Percentiles rank a stretch among this genome's conserved stretches.
These are phyloP conservation scores for Monilinia vaccinii-corymbosi DNA, from an alignment of 2,329 filamentous ascomycete species.

Conservation along the genomic window DNA sequence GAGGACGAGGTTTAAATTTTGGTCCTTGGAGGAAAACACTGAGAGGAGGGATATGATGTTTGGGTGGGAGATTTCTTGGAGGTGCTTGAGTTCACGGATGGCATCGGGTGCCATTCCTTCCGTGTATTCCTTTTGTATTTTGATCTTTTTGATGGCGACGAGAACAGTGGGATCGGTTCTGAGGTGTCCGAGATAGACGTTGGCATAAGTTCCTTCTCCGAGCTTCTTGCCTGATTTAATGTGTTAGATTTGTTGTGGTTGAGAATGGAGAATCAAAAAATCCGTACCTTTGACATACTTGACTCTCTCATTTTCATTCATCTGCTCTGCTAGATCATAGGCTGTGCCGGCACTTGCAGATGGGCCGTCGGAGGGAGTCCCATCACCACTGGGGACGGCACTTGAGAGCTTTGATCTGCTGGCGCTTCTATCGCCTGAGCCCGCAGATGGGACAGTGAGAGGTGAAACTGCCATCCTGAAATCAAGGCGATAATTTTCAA, in stretches of 20 bases:
- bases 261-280: conserved; percentile 9
- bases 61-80: conserved; percentile 87
- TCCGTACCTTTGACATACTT: conserved; percentile 77
- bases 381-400: conserved; percentile 11
- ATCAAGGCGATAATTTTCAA: neutral
- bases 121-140: conserved; percentile 73
- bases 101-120: conserved; percentile 93
- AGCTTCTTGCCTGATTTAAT: conserved; percentile 64
- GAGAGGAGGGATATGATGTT: conserved; percentile 91
- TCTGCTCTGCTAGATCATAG: conserved; percentile 63
- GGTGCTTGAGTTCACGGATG: conserved; percentile 88
- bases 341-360: conserved; percentile 13
- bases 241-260: neutral
- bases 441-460: conserved; percentile 11
- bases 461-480: conserved; percentile 17
- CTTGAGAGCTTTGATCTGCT: conserved; percentile 11
- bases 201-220: conserved; percentile 93
- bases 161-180: conserved; percentile 60
- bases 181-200: conserved; percentile 84
- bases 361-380: conserved; percentile 13
- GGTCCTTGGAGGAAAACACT: conserved; percentile 92
- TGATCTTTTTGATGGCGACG: conserved; percentile 92
- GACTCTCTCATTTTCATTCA: conserved; percentile 72
- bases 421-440: conserved; percentile 6
- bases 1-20: conserved; percentile 92